Evolutionary conservation across 306 rosid genomes (phyloP), one percentile per base, ranked within the genome.

Genomic region (Notholithocarpus densiflorus): DNA sequence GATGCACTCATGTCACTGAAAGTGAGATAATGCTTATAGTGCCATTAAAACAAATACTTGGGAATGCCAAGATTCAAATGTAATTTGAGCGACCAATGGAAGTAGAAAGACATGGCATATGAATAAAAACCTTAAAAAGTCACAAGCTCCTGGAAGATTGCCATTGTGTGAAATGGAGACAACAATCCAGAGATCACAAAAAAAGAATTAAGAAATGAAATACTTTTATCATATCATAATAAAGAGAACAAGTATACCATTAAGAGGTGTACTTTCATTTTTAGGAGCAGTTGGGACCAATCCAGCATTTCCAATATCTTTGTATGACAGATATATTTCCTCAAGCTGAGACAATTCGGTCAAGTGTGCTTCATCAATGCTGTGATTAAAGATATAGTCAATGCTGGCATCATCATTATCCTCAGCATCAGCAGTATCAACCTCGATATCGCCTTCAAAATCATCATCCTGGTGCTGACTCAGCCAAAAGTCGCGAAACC

Each of bases 311-410:
- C 82, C 79, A 54, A 75, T 48, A 77, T 81, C 74, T 72, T 76
- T 85, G 27, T 73, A 32, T 6, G 57, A 68, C 56, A 74, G 27
- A 40, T 48, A 14, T 68, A 84, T 56, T 59, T 87, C 84, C 78
- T 86, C 92, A 66, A 90, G 77, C 80, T 86, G 88, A 3, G 75
- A 71, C 68, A 86, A 88, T 59, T 79, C 60, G 68, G 60, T 56
- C 64, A 12, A 8, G 2, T 86, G 71, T 74, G 83, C 92, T 52
- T 79, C 88, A 61, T 76, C 87, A 45, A 72, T 18, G 17, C 53
- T 13, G 17, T n/a, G n/a, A n/a, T n/a, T n/a, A n/a, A n/a, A n/a
- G n/a, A n/a, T n/a, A n/a, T n/a, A n/a, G n/a, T 76, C 87, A 45
- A 72, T 18, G 17, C 53, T 13, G 17, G 0, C 17, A 48, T 48